Evolutionary conservation across 208 protist species (phyloP).

Genomic region (Trypanosoma brucei): DNA sequence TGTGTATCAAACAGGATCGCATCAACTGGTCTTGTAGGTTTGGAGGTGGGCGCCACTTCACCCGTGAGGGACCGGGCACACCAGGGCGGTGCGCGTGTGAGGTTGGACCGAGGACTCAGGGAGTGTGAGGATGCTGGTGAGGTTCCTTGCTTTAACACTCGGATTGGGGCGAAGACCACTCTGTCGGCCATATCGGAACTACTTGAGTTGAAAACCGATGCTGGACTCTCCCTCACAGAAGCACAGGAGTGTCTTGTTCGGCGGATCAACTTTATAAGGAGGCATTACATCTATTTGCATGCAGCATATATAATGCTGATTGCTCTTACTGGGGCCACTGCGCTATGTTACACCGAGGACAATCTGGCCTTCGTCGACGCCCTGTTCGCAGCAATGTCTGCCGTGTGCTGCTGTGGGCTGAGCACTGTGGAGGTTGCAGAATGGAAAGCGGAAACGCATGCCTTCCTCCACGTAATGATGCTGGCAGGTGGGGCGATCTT

Average conservation of each 20-base stretch:
- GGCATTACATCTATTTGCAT: slow-evolving; percentile 23
- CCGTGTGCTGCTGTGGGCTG: slow-evolving; percentile 73
- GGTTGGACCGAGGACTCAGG: no score
- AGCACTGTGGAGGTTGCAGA: slow-evolving; percentile 53
- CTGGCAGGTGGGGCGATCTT: slow-evolving; percentile 59
- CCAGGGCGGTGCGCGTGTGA: no score
- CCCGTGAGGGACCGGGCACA: no score
- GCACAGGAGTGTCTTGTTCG: slow-evolving; percentile 31
- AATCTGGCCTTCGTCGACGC: slow-evolving; percentile 35
- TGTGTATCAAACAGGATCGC: no score
- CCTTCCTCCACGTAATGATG: slow-evolving; percentile 53
- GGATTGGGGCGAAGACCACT: no score
- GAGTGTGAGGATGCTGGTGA: no score
- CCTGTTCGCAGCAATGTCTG: slow-evolving; percentile 60
- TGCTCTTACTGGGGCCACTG: slow-evolving; percentile 25
- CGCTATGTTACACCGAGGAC: slow-evolving; percentile 27
- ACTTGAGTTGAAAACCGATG: slow-evolving; percentile 26
- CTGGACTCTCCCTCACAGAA: slow-evolving; percentile 38
- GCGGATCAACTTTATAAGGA: slow-evolving; percentile 64
- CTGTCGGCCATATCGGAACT: no score
- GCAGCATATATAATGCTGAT: slow-evolving; percentile 37
- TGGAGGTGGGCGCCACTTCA: no score
- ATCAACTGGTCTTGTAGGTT: no score
- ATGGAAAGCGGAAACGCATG: slow-evolving; percentile 31
- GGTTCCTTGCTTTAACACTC: no score